Conservation (phyloP, 345 rosid species). For the Arabidopsis suecica region DNA sequence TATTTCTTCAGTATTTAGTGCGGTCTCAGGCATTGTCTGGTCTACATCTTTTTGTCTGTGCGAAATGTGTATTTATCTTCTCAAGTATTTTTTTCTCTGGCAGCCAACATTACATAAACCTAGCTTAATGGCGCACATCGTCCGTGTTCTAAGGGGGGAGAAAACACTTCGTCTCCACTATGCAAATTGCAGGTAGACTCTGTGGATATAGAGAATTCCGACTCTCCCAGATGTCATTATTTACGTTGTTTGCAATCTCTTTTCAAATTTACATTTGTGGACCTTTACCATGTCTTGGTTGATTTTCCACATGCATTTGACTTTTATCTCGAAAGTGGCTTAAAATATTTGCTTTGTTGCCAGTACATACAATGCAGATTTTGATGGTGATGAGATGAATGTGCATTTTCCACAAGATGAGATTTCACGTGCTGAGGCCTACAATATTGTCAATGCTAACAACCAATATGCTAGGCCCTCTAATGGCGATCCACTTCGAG, state of each 20-base stretch:
- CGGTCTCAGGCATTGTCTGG: slow-evolving; percentile 10
- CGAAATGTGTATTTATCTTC: slow-evolving; percentile 36
- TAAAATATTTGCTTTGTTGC: slow-evolving; percentile 36
- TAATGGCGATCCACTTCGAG: slow-evolving; percentile 91
- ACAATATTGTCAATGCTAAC: slow-evolving; percentile 97
- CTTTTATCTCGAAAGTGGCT: slow-evolving; percentile 22
- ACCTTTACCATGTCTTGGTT: slow-evolving; percentile 11
- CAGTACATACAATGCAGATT: slow-evolving; percentile 99
- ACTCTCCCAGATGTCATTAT: slow-evolving; percentile 3
- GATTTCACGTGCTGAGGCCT: slow-evolving; percentile 96
- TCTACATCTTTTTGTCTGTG: slow-evolving; percentile 10
- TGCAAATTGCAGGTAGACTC: slow-evolving; percentile 94
- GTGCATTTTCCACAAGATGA: slow-evolving; percentile 99
- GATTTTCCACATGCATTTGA: slow-evolving; percentile 16
- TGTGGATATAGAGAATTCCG: slow-evolving; percentile 11
- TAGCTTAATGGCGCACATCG: slow-evolving; percentile 95
- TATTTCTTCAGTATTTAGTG: slow-evolving; percentile 4
- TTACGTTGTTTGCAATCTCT: slow-evolving; percentile 10
- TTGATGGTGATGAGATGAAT: slow-evolving; percentile 99
- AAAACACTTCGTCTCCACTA: slow-evolving; percentile 98
- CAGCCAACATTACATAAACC: slow-evolving; percentile 99
- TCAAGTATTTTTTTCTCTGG: slow-evolving; percentile 32
- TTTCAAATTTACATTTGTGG: slow-evolving; percentile 4
- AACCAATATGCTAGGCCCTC: slow-evolving; percentile 95
- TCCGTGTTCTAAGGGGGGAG: slow-evolving; percentile 91